Conservation (phyloP, 129 eudicot genomes). For the Dittrichia graveolens region DNA sequence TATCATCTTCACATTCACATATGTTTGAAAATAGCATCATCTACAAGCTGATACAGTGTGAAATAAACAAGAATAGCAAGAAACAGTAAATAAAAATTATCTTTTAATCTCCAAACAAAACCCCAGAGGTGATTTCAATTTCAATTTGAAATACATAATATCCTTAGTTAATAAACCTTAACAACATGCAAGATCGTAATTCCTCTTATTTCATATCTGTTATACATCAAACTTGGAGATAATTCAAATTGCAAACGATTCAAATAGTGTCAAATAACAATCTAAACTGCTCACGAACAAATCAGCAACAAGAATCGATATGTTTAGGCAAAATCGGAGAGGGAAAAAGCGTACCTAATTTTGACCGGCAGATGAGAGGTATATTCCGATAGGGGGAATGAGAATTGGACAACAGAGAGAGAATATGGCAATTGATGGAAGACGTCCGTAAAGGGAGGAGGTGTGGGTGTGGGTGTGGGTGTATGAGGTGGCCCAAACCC, state of each 20-base stretch:
- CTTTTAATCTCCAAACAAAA: background rate
- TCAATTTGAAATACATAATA: background rate
- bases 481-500: conserved; percentile 7
- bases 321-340: background rate
- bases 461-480: background rate
- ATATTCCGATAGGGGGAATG: conserved; percentile 9
- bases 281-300: background rate
- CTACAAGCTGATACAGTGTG: too few relatives aligned
- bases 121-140: background rate
- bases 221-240: conserved; percentile 2
- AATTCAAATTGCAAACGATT: background rate
- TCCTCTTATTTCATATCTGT: background rate
- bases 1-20: background rate
- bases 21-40: too few relatives aligned
- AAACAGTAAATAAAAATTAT: background rate
- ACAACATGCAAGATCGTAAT: conserved; percentile 10
- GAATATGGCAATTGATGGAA: conserved; percentile 5
- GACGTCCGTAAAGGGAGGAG: conserved; percentile 1
- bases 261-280: background rate
- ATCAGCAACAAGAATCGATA: background rate
- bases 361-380: conserved; percentile 10
- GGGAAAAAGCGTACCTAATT: conserved; percentile 10
- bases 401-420: background rate
- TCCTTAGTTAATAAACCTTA: background rate
- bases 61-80: background rate